These are phyloP conservation scores for Kregervanrija pseudodelftensis DNA, from an alignment of 805 yeast genomes.

Conservation along the genomic window DNA sequence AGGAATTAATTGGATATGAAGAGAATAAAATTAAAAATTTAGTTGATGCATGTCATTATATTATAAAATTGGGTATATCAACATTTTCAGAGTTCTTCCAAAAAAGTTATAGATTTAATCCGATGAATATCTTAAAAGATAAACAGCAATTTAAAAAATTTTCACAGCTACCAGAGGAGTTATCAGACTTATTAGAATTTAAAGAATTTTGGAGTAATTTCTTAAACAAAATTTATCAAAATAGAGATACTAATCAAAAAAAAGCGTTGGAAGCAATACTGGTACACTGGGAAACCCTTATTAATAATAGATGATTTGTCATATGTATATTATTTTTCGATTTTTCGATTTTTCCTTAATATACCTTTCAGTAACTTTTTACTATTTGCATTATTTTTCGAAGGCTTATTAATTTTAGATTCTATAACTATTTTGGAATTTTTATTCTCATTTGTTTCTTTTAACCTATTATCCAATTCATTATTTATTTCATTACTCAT, in stretches of 20 bases:
- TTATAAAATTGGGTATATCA: conserved; percentile 46
- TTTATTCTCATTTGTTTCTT: too few relatives aligned
- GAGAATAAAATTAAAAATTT: conserved; percentile 29
- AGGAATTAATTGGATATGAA: conserved; percentile 44
- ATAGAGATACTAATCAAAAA: conserved; percentile 27
- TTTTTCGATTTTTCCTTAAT: too few relatives aligned
- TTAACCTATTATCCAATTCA: too few relatives aligned
- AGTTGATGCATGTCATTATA: conserved; percentile 33
- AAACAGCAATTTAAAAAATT: conserved; percentile 13
- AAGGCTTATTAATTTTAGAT: too few relatives aligned
- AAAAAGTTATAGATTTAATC: conserved; percentile 10
- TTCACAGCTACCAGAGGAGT: conserved; percentile 22
- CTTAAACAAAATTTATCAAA: conserved; percentile 35
- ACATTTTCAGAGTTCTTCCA: conserved; percentile 48
- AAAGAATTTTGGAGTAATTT: conserved; percentile 46
- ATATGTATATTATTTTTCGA: too few relatives aligned
- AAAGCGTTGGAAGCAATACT: conserved; percentile 22
- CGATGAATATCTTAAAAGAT: conserved; percentile 15
- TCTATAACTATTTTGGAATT: too few relatives aligned
- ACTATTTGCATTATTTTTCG: too few relatives aligned
- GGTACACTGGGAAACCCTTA: conserved; percentile 12
- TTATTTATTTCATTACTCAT: too few relatives aligned
- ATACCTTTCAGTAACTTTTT: too few relatives aligned
- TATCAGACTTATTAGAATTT: conserved; percentile 32
- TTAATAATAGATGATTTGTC: too few relatives aligned